Percentiles rank a stretch among this genome's conserved stretches.
Conservation (phyloP, 495 filamentous ascomycete genomes). For the Sordaria brevicollis region DNA sequence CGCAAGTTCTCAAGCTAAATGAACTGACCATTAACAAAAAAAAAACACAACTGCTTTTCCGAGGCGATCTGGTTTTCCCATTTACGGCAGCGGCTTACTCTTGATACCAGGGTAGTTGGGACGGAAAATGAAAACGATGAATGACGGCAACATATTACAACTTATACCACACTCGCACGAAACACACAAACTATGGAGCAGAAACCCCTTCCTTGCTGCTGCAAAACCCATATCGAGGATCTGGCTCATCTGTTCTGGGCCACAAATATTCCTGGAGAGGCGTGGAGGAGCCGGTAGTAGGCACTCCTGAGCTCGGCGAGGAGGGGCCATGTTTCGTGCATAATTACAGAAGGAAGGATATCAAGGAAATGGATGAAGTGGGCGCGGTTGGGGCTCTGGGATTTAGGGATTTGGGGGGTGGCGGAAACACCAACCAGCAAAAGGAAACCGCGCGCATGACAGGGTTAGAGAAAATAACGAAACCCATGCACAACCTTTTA, state of each 20-base stretch:
- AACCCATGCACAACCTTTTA: not conserved
- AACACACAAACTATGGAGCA: not conserved
- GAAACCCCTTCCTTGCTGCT: not conserved
- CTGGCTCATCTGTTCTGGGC: not conserved
- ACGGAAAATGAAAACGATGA: not conserved
- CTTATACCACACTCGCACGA: not conserved
- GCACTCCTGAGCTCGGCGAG: not conserved
- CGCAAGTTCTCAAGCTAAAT: constrained; percentile 71
- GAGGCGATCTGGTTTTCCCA: not conserved
- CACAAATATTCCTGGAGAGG: not conserved
- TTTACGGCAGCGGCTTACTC: not conserved
- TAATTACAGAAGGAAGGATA: not conserved
- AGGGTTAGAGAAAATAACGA: not conserved
- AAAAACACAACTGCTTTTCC: not conserved
- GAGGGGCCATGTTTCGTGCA: not conserved
- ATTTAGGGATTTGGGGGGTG: not conserved
- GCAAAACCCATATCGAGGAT: not conserved
- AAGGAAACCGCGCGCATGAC: not conserved
- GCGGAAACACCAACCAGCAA: not conserved
- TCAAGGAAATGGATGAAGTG: not conserved
- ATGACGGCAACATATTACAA: not conserved
- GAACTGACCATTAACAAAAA: not conserved
- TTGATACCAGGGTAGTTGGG: not conserved
- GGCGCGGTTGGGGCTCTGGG: not conserved
- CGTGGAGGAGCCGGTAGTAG: not conserved